Percentiles rank a stretch among this genome's conserved stretches.
Conservation (phyloP, 768 basidiomycete species). For the Collybiopsis luxurians region DNA sequence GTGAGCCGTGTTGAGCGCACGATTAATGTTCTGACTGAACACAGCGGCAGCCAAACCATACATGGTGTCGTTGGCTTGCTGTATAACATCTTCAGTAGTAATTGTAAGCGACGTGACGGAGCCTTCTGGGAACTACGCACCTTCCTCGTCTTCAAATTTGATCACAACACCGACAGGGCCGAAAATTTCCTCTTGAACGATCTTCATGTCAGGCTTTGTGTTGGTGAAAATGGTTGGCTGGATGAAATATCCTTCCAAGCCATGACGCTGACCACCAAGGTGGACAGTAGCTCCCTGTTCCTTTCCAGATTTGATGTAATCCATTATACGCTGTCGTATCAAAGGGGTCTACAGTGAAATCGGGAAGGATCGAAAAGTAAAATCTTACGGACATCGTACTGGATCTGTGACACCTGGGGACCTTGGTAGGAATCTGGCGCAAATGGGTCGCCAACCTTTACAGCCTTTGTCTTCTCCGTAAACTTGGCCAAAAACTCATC, state of each 20-base stretch:
- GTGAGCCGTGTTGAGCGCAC: constrained; percentile 72
- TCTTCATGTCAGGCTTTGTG: constrained; percentile 60
- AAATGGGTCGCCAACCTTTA: constrained; percentile 78
- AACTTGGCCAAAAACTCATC: constrained; percentile 66
- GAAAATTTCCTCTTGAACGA: constrained; percentile 69
- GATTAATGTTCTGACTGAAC: constrained; percentile 76
- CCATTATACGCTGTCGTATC: constrained; percentile 54
- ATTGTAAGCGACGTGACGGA: constrained; percentile 24
- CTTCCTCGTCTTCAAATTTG: constrained; percentile 60
- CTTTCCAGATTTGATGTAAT: constrained; percentile 70
- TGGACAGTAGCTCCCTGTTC: constrained; percentile 61
- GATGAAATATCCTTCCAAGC: constrained; percentile 62
- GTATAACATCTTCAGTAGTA: constrained; percentile 54
- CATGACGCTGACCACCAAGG: constrained; percentile 56
- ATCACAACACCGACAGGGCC: constrained; percentile 71
- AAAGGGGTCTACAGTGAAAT: background rate
- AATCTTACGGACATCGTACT: constrained; percentile 59
- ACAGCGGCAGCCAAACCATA: constrained; percentile 90
- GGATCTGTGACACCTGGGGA: constrained; percentile 74
- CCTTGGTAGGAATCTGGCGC: constrained; percentile 59
- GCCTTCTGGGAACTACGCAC: constrained; percentile 15
- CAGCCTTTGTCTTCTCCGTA: constrained; percentile 39
- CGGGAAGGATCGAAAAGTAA: background rate
- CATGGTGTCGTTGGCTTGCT: constrained; percentile 78
- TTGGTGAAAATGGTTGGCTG: constrained; percentile 67